Evolutionary conservation across 2,329 filamentous ascomycete species (phyloP), one percentile per base, ranked within the genome.

Genomic region (Aspergillus quadricinctus): DNA sequence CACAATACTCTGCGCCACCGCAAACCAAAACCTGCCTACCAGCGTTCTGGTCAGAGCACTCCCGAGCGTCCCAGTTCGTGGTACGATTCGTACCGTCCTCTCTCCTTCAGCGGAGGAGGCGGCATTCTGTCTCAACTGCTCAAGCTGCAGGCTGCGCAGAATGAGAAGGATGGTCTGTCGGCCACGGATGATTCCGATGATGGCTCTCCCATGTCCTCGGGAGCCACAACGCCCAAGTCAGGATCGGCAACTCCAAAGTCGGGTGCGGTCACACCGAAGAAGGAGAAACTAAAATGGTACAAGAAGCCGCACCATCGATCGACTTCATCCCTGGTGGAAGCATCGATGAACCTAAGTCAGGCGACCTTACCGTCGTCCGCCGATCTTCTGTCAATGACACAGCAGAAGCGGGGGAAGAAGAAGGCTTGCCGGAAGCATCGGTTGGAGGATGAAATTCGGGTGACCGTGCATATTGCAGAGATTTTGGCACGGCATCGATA

Each of bases 401-500:
- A 68, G 41, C 57, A 57, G 56, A 61, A 63, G 54, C 61, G 59
- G 52, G 58, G 46, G 31, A 57, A 37, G 60, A 66, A 55, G 61
- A 68, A 65, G 54, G 9, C 9, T 3, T 28, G 25, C n/a, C 31
- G 59, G 50, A 68, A 65, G 52, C 63, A 63, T 10, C 66, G 64
- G 9, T 55, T 70, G 17, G 69, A 72, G 48, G 77, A 83, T 23
- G 78, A 83, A 59, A 79, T 82, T 57, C 76, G 78, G 52, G 83
- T 85, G 59, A 84, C 81, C 3, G 77, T 83, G 4, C 82, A 86
- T 66, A 81, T 87, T 57, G 82, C 82, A n/a, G 82, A 84, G 58
- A 92, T 88, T 19, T 81, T 96, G 23, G 85, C 87, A 49, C 84
- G 92, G 1, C 92, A 96, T 64, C 84, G 85, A 48, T 96, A 95